A percentile compares a stretch with the other conserved stretches of the same genome.
These are phyloP conservation scores for Tuber magnatum DNA, from an alignment of 495 filamentous ascomycete species.

Conservation along the genomic window DNA sequence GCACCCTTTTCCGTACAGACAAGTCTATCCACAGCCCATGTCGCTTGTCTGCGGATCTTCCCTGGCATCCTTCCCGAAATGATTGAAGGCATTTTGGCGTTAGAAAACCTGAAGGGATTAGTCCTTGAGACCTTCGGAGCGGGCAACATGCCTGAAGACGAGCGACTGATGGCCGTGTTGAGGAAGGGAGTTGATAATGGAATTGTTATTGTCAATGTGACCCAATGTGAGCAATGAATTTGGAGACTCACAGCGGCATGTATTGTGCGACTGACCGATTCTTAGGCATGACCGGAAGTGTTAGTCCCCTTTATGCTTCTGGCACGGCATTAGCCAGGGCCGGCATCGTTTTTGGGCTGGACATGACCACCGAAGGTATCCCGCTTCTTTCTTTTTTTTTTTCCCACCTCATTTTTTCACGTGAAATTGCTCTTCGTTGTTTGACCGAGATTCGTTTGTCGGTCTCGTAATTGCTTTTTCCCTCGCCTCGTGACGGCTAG, in stretches of 20 bases:
- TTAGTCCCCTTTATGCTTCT: slow-evolving; percentile 83
- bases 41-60: slow-evolving; percentile 89
- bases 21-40: slow-evolving; percentile 67
- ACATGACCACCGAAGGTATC: slow-evolving; percentile 73
- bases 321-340: slow-evolving; percentile 80
- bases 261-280: slow-evolving; percentile 14
- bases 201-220: slow-evolving; percentile 86
- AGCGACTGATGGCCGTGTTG: slow-evolving; percentile 73
- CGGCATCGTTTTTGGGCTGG: slow-evolving; percentile 85
- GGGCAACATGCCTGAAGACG: slow-evolving; percentile 86
- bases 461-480: slow-evolving; percentile 35
- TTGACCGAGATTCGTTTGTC: slow-evolving; percentile 18
- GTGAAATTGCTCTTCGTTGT: background rate
- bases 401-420: background rate
- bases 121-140: slow-evolving; percentile 94
- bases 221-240: slow-evolving; percentile 59
- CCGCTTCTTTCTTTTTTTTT: background rate
- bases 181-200: slow-evolving; percentile 68
- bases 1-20: slow-evolving; percentile 69
- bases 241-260: slow-evolving; percentile 1
- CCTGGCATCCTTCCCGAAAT: slow-evolving; percentile 92
- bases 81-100: slow-evolving; percentile 75
- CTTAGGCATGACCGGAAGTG: slow-evolving; percentile 65
- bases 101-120: slow-evolving; percentile 73
- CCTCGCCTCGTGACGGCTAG: slow-evolving; percentile 16